Base-by-base conservation (phyloP, 2,329 filamentous ascomycete species). In the Domatiomyces globalis region DNA sequence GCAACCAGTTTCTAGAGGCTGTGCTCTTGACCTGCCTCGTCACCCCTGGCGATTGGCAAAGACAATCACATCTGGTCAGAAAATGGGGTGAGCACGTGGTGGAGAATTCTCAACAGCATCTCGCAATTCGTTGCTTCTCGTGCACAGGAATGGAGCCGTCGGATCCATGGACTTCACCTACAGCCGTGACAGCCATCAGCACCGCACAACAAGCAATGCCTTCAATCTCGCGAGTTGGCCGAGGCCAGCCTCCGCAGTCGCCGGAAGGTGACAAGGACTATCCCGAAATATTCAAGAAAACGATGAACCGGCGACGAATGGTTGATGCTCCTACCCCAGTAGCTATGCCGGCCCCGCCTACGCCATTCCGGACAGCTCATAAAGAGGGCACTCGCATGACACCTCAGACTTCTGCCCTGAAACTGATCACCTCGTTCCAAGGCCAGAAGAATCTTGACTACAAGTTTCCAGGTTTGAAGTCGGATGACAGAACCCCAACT, bases 41-140 rank as follows among this genome's bases (percentile, higher is more conserved):
- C 22, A 87, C 84, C 61, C 88, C 90, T 0, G 72, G 76, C 0
- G 89, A 95, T 54, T 98, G 92, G 92, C 85, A 92, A 62, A 80
- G 90, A 29, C 88, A 95, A 66, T 83, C 85, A 10, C 84, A 85
- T 61, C 79, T 98, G 46, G 81, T 95, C 56, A 81, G 87, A 60
- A 90, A 92, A 72, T 98, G 92, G 92, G 92, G 92, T 52, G 90
- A 95, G 62, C 83, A 85, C 71, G 87, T 90, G 39, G 83, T 95
- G 10, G 83, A 85, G 56, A 83, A 92, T 60, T 84, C 85, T 15
- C 85, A 95, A 61, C 85, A 92, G 58, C 86, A 94, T 61, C 73
- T 98, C 45, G 92, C 92, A 17, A 92, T 95, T 47, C 77, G 89
- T 61, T 96, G 81, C 68, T 95, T 95, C 65, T 87, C 90, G 47